A percentile compares a stretch with the other conserved stretches of the same genome.
phyloP scores from a whole-genome alignment of 345 rosid species.

The Salix dunnii region DNA sequence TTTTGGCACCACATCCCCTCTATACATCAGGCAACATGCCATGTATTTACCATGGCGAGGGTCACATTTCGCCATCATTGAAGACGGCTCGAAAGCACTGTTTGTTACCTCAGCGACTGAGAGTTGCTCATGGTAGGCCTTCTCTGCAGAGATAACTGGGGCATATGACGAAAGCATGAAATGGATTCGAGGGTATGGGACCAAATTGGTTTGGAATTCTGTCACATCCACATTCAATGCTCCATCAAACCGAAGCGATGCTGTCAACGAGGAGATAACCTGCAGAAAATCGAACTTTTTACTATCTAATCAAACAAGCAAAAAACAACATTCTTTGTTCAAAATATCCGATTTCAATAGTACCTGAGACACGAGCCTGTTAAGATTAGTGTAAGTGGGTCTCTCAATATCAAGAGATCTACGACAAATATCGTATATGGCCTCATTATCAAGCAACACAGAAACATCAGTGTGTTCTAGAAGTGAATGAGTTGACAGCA shows the following conservation, averaged over 20 bases:
- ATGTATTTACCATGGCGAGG: slow-evolving; percentile 21
- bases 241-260: slow-evolving; percentile 20
- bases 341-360: background rate
- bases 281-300: background rate
- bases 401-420: slow-evolving; percentile 20
- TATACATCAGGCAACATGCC: slow-evolving; percentile 19
- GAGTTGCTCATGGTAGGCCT: background rate
- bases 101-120: slow-evolving; percentile 13
- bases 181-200: slow-evolving; percentile 19
- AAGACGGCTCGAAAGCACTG: slow-evolving; percentile 16
- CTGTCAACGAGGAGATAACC: slow-evolving; percentile 16
- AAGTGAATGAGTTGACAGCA: slow-evolving; percentile 13
- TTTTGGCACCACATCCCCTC: slow-evolving; percentile 21
- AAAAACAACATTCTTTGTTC: background rate
- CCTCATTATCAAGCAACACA: slow-evolving; percentile 14
- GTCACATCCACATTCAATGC: slow-evolving; percentile 19
- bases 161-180: slow-evolving; percentile 20
- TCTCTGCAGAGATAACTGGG: slow-evolving; percentile 12
- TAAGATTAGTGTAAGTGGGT: slow-evolving; percentile 21
- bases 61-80: slow-evolving; percentile 21
- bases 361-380: slow-evolving; percentile 19
- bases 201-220: slow-evolving; percentile 19
- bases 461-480: slow-evolving; percentile 19
- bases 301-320: background rate
- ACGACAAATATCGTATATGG: slow-evolving; percentile 14